Base-by-base conservation (phyloP, 1,284 basidiomycete species). In the Anthracocystis setariae region DNA sequence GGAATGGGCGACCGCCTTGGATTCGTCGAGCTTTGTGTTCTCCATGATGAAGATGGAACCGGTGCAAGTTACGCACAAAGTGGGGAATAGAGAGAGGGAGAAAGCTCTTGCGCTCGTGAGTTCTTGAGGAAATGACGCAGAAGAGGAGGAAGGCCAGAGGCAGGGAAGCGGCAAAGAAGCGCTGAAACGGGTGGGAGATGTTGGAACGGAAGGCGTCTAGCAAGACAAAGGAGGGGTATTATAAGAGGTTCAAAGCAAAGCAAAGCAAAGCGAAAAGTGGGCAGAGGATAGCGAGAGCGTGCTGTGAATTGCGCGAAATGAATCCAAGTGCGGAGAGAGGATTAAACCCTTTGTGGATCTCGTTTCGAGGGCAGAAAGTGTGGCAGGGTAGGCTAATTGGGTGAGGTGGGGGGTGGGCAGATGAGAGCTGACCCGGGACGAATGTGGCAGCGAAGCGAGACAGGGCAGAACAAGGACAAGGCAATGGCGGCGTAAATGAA, bases 11-110 rank as follows among this genome's bases (percentile, higher is more conserved):
- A 42, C 49, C 23, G 46, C n/a, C 44, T 67, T 56, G 57, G 51
- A 55, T 24, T 59, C 51, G 42, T 58, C 50, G 37, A 51, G 39
- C 40, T 59, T 60, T 42, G 40, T 55, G 45, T 67, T 48, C 39
- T 56, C 57, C 58, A 60, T 67, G 38, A 44, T 58, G 50, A 46
- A n/a, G 27, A 13, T 8, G 44, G 48, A 38, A 47, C 51, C 29
- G 5, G 29, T 29, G 29, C 33, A 13, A 42, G 18, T 12, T 13
- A 40, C 23, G 24, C 51, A 20, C 35, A 13, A 3, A 20, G 20
- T 8, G 12, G 39, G 29, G 21, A 33, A 20, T 7, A 38, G 9
- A 18, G 29, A 17, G 38, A 38, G 15, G 45, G 23, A 21, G 15
- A n/a, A n/a, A 24, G 35, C 29, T 29, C 29, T 23, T 7, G 24